These are phyloP conservation scores for Apostasia shenzhenica DNA, from an alignment of 106 monocot species.

Conservation along the genomic window DNA sequence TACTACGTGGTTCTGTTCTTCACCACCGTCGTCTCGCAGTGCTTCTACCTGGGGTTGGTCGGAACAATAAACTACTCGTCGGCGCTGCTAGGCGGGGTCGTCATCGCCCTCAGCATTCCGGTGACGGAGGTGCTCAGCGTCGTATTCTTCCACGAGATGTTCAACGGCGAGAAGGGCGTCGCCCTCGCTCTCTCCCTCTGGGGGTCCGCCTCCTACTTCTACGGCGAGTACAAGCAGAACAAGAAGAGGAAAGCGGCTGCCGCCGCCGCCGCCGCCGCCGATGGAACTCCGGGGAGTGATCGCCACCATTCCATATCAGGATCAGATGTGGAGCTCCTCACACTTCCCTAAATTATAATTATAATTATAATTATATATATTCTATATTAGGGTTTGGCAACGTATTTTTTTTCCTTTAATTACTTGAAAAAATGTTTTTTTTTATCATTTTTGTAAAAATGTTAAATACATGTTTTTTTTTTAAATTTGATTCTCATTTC, in stretches of 20 bases:
- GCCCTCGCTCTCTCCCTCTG: constrained; percentile 39
- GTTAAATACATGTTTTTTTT: no score
- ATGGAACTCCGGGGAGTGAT: no score
- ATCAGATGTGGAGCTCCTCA: no score
- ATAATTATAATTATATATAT: no score
- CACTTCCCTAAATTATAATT: no score
- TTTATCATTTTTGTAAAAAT: no score
- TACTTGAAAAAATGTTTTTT: no score
- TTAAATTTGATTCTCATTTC: no score
- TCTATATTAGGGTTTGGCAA: no score
- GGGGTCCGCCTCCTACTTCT: constrained; percentile 5
- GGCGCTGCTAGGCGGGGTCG: constrained; percentile 40
- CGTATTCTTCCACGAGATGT: constrained; percentile 28
- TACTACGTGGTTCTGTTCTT: constrained; percentile 40
- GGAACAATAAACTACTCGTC: constrained; percentile 41
- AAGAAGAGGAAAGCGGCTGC: constrained; percentile 9
- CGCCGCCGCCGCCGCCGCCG: no score
- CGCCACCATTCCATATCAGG: no score
- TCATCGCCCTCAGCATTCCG: constrained; percentile 32
- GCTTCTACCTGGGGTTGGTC: constrained; percentile 41
- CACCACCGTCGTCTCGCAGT: constrained; percentile 38
- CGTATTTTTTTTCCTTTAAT: no score
- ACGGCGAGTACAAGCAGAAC: constrained; percentile 28
- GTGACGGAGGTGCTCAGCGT: constrained; percentile 23
- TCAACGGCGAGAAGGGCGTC: constrained; percentile 37